A percentile compares a stretch with the other conserved stretches of the same genome.
Conservation (phyloP, 805 yeast species). For the Zygotorulaspora florentina region DNA sequence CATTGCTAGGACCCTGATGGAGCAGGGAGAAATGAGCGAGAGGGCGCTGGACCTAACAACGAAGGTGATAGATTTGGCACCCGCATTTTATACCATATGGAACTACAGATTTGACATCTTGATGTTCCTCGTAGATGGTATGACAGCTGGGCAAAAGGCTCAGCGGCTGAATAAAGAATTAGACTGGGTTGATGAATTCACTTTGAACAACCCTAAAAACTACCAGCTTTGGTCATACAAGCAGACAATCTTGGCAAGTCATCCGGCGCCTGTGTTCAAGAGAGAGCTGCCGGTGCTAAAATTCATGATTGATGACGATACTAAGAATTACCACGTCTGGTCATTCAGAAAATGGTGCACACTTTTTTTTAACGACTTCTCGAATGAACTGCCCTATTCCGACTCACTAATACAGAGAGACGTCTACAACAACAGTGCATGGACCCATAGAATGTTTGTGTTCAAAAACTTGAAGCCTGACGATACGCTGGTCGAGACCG, state of each 20-base stretch:
- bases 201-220: constrained; percentile 77
- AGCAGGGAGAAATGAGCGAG: constrained; percentile 55
- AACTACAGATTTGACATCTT: constrained; percentile 57
- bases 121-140: constrained; percentile 32
- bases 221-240: constrained; percentile 98
- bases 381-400: constrained; percentile 50
- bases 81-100: constrained; percentile 95
- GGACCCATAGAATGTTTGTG: constrained; percentile 80
- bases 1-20: constrained; percentile 55
- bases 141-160: not conserved
- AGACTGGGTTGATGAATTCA: constrained; percentile 74
- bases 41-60: constrained; percentile 69
- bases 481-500: constrained; percentile 37
- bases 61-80: constrained; percentile 58
- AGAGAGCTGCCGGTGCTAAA: constrained; percentile 65
- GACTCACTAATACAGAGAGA: constrained; percentile 51
- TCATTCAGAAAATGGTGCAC: constrained; percentile 84
- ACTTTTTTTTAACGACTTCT: constrained; percentile 47
- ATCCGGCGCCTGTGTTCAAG: constrained; percentile 30
- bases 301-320: constrained; percentile 68
- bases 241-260: constrained; percentile 51
- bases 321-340: constrained; percentile 97
- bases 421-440: constrained; percentile 84
- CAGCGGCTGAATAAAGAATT: constrained; percentile 46
- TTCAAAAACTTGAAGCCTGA: constrained; percentile 29